Evolutionary conservation across 768 basidiomycete genomes (phyloP).

Genomic region (Coprinellus micaceus): DNA sequence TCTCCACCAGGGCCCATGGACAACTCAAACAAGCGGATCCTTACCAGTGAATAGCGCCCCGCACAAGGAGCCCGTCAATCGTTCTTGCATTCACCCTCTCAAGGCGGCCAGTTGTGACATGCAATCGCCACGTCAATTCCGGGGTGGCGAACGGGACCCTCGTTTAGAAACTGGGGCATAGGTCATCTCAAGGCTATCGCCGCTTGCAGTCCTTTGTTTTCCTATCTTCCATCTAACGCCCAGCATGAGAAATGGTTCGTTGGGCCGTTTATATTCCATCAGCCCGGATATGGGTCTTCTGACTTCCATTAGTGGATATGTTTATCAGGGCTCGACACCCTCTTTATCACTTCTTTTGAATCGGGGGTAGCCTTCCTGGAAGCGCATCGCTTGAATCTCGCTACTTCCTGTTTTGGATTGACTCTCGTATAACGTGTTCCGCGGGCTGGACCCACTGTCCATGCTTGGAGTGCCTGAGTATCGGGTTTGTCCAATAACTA

Average conservation of each 20-base stretch:
- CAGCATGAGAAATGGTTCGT: not conserved
- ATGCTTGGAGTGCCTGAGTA: not conserved
- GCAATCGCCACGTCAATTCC: too few relatives aligned
- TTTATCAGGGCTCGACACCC: not conserved
- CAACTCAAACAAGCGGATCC: too few relatives aligned
- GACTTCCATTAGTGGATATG: not conserved
- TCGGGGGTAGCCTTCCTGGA: not conserved
- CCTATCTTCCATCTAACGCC: not conserved
- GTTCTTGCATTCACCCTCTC: too few relatives aligned
- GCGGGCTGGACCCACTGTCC: not conserved
- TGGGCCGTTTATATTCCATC: not conserved
- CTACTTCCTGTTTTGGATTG: not conserved
- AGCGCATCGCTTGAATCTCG: constrained; percentile 1
- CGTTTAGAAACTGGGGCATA: not conserved
- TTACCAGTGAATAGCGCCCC: too few relatives aligned
- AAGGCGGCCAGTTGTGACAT: too few relatives aligned
- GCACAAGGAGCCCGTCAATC: too few relatives aligned
- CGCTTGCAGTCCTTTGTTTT: not conserved
- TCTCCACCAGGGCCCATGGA: too few relatives aligned
- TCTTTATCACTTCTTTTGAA: not conserved
- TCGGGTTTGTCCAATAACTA: not conserved
- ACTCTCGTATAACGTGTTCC: not conserved
- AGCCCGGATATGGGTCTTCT: not conserved
- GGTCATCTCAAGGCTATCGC: not conserved
- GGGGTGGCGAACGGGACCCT: too few relatives aligned